Base-by-base conservation (phyloP, 1,284 basidiomycete species). In the Trichosporon sp. region DNA sequence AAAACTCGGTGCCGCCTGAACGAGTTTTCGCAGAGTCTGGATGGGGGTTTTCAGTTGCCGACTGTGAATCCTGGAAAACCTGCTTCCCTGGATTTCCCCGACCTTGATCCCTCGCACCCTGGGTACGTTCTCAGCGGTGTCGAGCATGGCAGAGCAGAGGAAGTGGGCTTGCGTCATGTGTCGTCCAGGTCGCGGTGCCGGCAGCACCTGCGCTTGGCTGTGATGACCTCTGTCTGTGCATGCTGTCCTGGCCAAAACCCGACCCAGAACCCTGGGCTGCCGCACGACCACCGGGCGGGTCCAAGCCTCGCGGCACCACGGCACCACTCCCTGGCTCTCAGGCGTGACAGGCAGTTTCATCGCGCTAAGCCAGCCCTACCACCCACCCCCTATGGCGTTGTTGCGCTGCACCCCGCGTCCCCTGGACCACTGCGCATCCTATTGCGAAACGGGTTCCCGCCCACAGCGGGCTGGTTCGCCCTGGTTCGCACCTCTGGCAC, bases 401-500 rank as follows among this genome's bases (percentile, higher is more conserved):
- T 43, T 32, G 19, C 12, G 64, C n/a, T 19, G 21, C 68, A 64
- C 64, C 37, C 32, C 48, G 43, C 59, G n/a, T 67, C 63, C 70
- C 64, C 56, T 69, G 68, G 65, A 68, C 68, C 68, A 64, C 71
- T 68, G 59, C 56, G 69, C 66, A 70, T 69, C 69, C 67, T 63
- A 69, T 68, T 68, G 67, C 73, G 73, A 74, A 74, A 74, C 73
- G 48, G 64, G 59, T 63, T 74, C 70, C 73, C 73, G 68, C 61
- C 72, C 68, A 63, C 46, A 63, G 65, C 59, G 68, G 56, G 65
- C 59, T 51, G 61, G 59, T n/a, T n/a, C 16, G 59, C 59, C 59
- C 59, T 63, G 59, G 59, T 32, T 63, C 59, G 51, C 51, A 54
- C 51, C 51, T 21, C 66, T 59, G 32, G 38, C 38, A 40, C 38